These are phyloP conservation scores for Pogostemon cablin DNA, from an alignment of 257 asterid species.

Conservation along the genomic window DNA sequence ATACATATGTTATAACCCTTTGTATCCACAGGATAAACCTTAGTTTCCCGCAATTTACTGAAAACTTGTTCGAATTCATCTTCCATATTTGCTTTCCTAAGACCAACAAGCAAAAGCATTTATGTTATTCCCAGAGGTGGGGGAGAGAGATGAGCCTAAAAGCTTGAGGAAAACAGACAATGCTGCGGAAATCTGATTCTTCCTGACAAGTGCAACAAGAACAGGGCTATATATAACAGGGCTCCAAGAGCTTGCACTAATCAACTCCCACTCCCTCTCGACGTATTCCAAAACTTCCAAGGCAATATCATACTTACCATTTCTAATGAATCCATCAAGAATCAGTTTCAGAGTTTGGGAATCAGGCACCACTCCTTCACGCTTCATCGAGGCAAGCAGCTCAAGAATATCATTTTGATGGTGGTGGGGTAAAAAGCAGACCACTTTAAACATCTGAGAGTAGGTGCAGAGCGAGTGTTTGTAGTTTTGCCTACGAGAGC, in stretches of 20 bases:
- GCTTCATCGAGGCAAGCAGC: constrained; percentile 56
- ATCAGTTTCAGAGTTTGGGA: constrained; percentile 64
- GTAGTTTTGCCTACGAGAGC: constrained; percentile 62
- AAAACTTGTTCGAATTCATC: constrained; percentile 65
- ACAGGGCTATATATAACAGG: constrained; percentile 65
- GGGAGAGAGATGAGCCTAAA: constrained; percentile 45
- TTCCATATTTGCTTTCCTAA: constrained; percentile 70
- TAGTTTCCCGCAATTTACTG: constrained; percentile 54
- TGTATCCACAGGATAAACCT: constrained; percentile 67
- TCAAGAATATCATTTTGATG: constrained; percentile 54
- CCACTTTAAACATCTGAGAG: constrained; percentile 59
- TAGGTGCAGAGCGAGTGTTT: constrained; percentile 68
- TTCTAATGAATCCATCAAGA: constrained; percentile 64
- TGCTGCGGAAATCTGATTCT: constrained; percentile 64
- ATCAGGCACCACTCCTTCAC: constrained; percentile 61
- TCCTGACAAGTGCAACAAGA: constrained; percentile 72
- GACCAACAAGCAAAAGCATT: constrained; percentile 77
- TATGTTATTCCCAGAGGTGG: constrained; percentile 23
- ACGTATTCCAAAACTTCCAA: constrained; percentile 61
- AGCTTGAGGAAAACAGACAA: constrained; percentile 73
- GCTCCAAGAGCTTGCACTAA: constrained; percentile 43
- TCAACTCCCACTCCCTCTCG: constrained; percentile 54
- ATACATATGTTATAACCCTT: constrained; percentile 89
- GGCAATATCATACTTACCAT: constrained; percentile 71
- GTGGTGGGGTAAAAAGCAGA: constrained; percentile 49